Evolutionary conservation across 768 basidiomycete species (phyloP), one percentile per base, ranked within the genome.

Genomic region (Psilocybe subaeruginosa): DNA sequence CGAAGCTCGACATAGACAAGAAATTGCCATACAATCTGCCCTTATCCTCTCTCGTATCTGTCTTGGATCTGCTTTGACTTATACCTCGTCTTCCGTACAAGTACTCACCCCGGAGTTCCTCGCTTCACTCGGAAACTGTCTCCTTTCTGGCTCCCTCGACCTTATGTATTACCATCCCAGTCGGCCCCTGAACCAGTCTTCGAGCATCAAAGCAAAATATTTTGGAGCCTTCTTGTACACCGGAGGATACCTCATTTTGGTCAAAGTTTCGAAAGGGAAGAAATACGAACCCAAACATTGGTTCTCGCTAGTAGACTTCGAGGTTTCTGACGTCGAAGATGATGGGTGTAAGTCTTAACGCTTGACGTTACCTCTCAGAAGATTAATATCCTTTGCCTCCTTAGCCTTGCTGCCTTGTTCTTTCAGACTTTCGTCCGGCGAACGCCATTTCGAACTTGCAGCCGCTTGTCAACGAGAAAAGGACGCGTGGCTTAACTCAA

Each of bases 201-300:
- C 81, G 53, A 85, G 82, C 33, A 80, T 91, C 66, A 87, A 83
- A 71, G 89, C 91, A 62, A 93, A 92, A 74, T 98, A 97, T 72
- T 82, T 93, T 27, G 95, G 92, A 31, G 91, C 90, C 16, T 97
- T 99, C 74, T 77, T 99, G 47, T 99, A 95, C 68, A 76, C 82
- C 37, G 88, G 91, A 9, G 94, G 92, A 9, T 98, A 94, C 71
- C 74, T 98, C 41, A 81, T 97, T 19, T 77, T 99, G 48, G 93
- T 87, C 65, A 98, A 97, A 76, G 89, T 95, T 43, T 78, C 83
- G 66, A 95, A 93, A 76, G 82, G 85, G 60, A 92, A 82, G 71
- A 79, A 79, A 35, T 99, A 97, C 69, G 93, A 96, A 68, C 88
- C 94, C 16, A 85, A 82, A 62, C 91, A 97, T 71, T 99, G 95